These are phyloP conservation scores for Myotisia sp. DNA, from an alignment of 2,329 filamentous ascomycete species.

Conservation along the genomic window DNA sequence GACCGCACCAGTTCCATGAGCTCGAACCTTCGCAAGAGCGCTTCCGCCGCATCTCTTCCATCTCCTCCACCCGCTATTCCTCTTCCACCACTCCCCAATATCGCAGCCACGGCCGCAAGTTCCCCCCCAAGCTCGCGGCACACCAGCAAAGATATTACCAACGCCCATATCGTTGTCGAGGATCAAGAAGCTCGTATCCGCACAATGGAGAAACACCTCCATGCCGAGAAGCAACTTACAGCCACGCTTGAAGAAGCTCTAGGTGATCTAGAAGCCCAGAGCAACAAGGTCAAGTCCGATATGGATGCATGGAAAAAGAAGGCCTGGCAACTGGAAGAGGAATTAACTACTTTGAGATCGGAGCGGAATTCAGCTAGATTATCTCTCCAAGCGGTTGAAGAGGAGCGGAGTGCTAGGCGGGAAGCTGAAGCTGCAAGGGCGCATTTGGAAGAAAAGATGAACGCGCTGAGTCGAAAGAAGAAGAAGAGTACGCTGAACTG, in stretches of 20 bases:
- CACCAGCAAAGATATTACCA: constrained; percentile 64
- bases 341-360: constrained; percentile 39
- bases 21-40: constrained; percentile 69
- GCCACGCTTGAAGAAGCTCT: constrained; percentile 90
- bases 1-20: constrained; percentile 45
- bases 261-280: constrained; percentile 80
- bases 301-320: constrained; percentile 85
- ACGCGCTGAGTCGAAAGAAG: constrained; percentile 81
- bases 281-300: constrained; percentile 81
- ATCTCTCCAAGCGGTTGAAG: constrained; percentile 78
- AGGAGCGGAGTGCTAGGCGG: constrained; percentile 83
- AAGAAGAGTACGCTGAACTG: constrained; percentile 92
- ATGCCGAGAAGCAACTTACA: constrained; percentile 91
- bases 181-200: constrained; percentile 91
- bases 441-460: constrained; percentile 89
- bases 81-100: constrained; percentile 72
- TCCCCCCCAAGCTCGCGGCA: constrained; percentile 52
- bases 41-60: constrained; percentile 67
- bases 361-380: constrained; percentile 46
- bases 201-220: constrained; percentile 91
- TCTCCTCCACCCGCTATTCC: constrained; percentile 92
- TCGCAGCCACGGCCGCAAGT: constrained; percentile 40
- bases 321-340: constrained; percentile 58
- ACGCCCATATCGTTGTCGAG: constrained; percentile 75
- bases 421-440: constrained; percentile 79